These are phyloP conservation scores for Beauveria pseudobassiana DNA, from an alignment of 2,329 filamentous ascomycete genomes.

Conservation along the genomic window DNA sequence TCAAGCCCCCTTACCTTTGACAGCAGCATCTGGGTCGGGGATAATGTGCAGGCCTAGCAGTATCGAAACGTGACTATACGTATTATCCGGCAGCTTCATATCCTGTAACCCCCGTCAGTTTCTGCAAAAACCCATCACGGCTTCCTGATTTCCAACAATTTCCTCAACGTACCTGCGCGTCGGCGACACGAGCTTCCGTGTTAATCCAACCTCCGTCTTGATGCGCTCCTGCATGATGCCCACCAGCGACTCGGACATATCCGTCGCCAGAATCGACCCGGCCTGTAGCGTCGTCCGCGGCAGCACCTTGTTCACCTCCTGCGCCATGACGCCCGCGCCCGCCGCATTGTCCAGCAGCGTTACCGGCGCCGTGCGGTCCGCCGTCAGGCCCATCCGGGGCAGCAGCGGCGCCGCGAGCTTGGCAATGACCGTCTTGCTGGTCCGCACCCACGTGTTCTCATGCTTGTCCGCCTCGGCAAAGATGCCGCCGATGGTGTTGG, in stretches of 20 bases:
- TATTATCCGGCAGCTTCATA: conserved; percentile 29
- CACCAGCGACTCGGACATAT: conserved; percentile 37
- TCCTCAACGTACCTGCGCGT: conserved; percentile 35
- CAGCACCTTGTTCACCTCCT: conserved; percentile 32
- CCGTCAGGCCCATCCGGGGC: conserved; percentile 5
- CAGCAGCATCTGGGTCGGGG: conserved; percentile 29
- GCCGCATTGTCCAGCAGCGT: conserved; percentile 45
- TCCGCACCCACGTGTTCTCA: not conserved
- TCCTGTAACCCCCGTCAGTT: conserved; percentile 21
- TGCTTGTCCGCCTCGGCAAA: not conserved
- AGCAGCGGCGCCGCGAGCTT: conserved; percentile 6
- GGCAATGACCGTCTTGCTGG: conserved; percentile 1
- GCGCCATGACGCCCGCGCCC: conserved; percentile 42
- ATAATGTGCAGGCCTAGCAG: conserved; percentile 42
- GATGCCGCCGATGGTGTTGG: conserved; percentile 1
- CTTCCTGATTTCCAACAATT: no score
- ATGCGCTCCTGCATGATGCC: conserved; percentile 31
- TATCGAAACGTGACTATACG: conserved; percentile 37
- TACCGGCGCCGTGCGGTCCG: conserved; percentile 22
- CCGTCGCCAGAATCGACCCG: conserved; percentile 43
- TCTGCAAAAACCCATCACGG: not conserved
- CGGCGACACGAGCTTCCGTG: conserved; percentile 32
- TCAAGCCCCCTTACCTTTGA: conserved; percentile 19
- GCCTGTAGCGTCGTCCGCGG: conserved; percentile 27
- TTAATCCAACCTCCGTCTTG: conserved; percentile 37